Evolutionary conservation across 75 land plant genomes (phyloP).

Genomic region (Cryptomeria japonica): DNA sequence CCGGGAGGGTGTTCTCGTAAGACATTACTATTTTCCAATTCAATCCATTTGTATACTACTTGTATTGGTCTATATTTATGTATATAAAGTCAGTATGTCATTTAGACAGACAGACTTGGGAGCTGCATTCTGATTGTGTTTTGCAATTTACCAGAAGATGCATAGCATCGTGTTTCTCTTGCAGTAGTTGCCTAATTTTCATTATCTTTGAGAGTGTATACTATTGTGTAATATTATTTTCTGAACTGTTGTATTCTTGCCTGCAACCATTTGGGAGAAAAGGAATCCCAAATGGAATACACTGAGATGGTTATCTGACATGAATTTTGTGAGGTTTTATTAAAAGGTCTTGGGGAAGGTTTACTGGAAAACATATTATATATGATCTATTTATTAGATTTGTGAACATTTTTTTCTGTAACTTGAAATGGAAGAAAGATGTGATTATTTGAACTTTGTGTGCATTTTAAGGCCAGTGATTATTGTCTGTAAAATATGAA

Average conservation of each 20-base stretch:
- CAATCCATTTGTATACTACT: neutral
- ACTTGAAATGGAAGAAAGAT: neutral
- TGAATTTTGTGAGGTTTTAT: neutral
- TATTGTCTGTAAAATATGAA: neutral
- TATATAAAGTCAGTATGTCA: neutral
- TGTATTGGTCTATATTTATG: neutral
- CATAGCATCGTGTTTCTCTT: neutral
- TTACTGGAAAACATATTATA: neutral
- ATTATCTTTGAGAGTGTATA: neutral
- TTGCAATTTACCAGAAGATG: neutral
- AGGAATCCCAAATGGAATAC: neutral
- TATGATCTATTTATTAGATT: neutral
- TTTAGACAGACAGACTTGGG: neutral
- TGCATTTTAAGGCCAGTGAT: neutral
- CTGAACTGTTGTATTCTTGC: neutral
- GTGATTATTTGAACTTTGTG: neutral
- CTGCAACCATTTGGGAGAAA: neutral
- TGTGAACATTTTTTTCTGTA: neutral
- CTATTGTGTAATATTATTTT: neutral
- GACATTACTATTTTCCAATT: neutral
- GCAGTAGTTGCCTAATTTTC: neutral
- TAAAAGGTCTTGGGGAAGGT: neutral
- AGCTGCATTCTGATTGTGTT: neutral
- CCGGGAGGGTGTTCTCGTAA: conserved; percentile 16
- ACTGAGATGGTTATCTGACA: neutral